phyloP scores from a whole-genome alignment of 345 rosid species.

The Stellera chamaejasme region DNA sequence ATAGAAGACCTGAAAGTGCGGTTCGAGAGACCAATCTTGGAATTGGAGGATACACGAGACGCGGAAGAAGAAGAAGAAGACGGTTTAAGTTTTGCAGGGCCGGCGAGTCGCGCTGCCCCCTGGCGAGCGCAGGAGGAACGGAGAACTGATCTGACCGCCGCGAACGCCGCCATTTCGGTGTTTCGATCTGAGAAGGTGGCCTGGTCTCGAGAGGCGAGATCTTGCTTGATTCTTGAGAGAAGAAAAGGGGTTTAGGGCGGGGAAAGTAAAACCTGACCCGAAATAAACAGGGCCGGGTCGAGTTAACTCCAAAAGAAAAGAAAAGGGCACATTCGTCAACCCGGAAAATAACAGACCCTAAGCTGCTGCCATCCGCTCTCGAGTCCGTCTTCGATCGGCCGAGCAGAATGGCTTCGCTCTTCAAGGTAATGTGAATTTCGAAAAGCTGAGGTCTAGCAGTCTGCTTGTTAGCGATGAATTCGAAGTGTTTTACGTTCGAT shows the following conservation, averaged over 20 bases:
- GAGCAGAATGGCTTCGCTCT: constrained; percentile 52
- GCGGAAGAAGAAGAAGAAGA: constrained; percentile 25
- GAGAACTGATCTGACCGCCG: constrained; percentile 62
- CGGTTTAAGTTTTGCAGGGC: constrained; percentile 42
- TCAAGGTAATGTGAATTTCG: constrained; percentile 43
- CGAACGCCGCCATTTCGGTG: constrained; percentile 42
- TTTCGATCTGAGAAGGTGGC: no score
- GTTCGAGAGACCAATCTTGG: constrained; percentile 33
- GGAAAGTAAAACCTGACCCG: background rate
- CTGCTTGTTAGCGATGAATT: background rate
- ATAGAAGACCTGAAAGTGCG: constrained; percentile 47
- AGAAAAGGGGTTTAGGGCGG: background rate
- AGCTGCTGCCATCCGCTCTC: background rate
- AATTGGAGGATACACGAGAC: constrained; percentile 31
- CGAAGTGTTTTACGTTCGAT: background rate
- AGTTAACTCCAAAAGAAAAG: background rate
- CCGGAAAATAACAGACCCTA: background rate
- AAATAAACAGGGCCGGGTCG: background rate
- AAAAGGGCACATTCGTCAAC: background rate
- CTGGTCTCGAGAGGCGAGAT: no score
- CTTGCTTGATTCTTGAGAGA: no score
- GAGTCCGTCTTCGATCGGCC: no score
- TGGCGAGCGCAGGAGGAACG: constrained; percentile 54
- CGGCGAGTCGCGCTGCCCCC: constrained; percentile 40
- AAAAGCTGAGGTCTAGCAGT: background rate